A percentile compares a stretch with the other conserved stretches of the same genome.
Evolutionary conservation across 2,329 filamentous ascomycete genomes (phyloP).

Genomic region (Arthroderma uncinatum): DNA sequence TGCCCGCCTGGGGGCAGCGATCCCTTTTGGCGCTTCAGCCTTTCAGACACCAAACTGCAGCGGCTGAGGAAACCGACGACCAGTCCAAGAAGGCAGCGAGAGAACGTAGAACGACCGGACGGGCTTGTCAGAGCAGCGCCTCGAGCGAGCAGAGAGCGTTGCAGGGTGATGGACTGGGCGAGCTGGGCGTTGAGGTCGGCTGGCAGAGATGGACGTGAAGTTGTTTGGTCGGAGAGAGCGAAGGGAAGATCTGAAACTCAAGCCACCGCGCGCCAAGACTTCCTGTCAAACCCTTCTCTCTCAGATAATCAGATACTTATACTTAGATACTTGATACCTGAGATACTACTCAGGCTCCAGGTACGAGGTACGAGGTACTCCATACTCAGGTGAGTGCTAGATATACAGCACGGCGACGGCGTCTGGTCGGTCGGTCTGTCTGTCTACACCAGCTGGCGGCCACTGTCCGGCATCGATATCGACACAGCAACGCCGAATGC

Average conservation of each 20-base stretch:
- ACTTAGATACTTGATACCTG: no score
- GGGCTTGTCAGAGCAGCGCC: neutral
- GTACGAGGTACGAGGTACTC: no score
- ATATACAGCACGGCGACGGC: no score
- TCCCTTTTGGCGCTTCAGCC: slow-evolving; percentile 4
- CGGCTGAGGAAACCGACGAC: neutral
- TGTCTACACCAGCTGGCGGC: no score
- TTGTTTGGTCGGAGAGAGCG: neutral
- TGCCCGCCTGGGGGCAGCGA: slow-evolving; percentile 7
- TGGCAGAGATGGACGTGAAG: neutral
- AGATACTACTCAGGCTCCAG: no score
- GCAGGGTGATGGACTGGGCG: neutral
- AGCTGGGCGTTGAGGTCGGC: neutral
- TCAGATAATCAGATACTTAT: no score
- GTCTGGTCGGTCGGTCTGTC: no score
- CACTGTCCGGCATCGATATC: no score
- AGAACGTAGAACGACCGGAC: neutral
- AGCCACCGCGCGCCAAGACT: neutral
- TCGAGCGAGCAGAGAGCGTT: neutral
- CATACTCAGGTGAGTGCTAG: no score
- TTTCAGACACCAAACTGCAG: neutral
- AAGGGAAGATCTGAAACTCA: neutral
- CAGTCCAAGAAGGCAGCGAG: neutral
- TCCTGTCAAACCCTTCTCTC: neutral
- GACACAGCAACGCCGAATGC: no score